Evolutionary conservation across 768 basidiomycete genomes (phyloP).

Genomic region (Mycena polygramma): DNA sequence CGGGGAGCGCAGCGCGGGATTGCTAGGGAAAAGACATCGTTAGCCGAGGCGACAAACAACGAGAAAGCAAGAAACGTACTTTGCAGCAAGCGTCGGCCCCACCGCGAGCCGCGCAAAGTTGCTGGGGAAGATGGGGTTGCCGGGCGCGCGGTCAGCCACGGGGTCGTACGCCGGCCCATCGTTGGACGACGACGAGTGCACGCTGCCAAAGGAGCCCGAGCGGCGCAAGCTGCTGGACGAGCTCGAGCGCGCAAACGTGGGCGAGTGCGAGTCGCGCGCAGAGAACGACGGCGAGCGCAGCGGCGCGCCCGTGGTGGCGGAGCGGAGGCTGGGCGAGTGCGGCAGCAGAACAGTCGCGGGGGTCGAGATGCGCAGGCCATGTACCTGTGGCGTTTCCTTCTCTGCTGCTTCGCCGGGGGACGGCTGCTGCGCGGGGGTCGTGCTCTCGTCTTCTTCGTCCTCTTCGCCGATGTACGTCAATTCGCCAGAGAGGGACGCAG

Average conservation of each 20-base stretch:
- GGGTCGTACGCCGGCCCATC: constrained; percentile 55
- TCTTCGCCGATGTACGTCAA: constrained; percentile 75
- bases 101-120: constrained; percentile 79
- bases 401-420: constrained; percentile 21
- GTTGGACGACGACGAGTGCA: constrained; percentile 20
- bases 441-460: constrained; percentile 69
- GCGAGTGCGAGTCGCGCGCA: constrained; percentile 44
- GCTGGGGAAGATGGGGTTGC: constrained; percentile 85
- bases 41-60: neutral
- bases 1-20: constrained; percentile 41
- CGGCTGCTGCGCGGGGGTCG: constrained; percentile 14
- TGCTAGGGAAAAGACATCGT: constrained; percentile 32
- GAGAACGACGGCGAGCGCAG: constrained; percentile 44
- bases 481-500: constrained; percentile 43
- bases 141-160: constrained; percentile 75
- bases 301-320: constrained; percentile 34
- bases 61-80: constrained; percentile 43
- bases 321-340: constrained; percentile 40
- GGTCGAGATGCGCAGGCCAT: constrained; percentile 69
- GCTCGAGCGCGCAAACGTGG: constrained; percentile 29
- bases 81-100: constrained; percentile 74
- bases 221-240: constrained; percentile 28
- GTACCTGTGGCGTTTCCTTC: constrained; percentile 57
- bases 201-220: constrained; percentile 39
- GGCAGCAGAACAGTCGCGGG: constrained; percentile 35